Conservation (phyloP, 2,329 filamentous ascomycete species). For the Verticillium tricorpus region DNA sequence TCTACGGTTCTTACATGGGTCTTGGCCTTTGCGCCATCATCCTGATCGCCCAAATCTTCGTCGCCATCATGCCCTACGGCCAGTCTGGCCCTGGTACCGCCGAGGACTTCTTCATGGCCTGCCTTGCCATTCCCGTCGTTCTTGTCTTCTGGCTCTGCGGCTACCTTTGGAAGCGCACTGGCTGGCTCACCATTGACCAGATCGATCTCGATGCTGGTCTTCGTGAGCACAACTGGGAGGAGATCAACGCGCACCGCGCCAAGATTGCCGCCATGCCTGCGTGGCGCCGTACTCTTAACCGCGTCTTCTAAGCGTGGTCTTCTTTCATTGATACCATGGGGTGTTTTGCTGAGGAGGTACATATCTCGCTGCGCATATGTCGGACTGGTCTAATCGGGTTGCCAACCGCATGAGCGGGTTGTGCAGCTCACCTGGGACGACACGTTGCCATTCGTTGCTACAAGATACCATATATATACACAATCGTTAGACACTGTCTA, state of each 20-base stretch:
- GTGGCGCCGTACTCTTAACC: constrained; percentile 39
- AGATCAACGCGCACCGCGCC: constrained; percentile 51
- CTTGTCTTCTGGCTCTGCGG: constrained; percentile 50
- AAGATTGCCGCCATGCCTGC: constrained; percentile 45
- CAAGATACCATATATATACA: neutral
- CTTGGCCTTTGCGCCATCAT: constrained; percentile 50
- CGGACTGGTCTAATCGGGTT: neutral
- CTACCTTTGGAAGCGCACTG: constrained; percentile 60
- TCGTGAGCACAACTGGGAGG: constrained; percentile 61
- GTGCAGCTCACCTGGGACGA: neutral
- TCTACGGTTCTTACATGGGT: constrained; percentile 59
- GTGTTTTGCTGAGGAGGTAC: neutral
- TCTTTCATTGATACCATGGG: neutral
- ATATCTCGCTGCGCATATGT: neutral
- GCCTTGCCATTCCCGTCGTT: constrained; percentile 49
- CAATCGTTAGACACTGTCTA: neutral
- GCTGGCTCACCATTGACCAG: constrained; percentile 52
- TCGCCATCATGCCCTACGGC: constrained; percentile 34
- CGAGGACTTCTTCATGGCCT: constrained; percentile 49
- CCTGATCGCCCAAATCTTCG: constrained; percentile 48
- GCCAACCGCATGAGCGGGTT: neutral
- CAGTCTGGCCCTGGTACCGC: constrained; percentile 21
- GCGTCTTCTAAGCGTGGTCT: constrained; percentile 26
- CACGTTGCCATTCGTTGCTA: neutral
- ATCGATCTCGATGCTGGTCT: constrained; percentile 66